Evolutionary conservation across 768 basidiomycete species (phyloP).

Genomic region (Kwoniella botswanensis): DNA sequence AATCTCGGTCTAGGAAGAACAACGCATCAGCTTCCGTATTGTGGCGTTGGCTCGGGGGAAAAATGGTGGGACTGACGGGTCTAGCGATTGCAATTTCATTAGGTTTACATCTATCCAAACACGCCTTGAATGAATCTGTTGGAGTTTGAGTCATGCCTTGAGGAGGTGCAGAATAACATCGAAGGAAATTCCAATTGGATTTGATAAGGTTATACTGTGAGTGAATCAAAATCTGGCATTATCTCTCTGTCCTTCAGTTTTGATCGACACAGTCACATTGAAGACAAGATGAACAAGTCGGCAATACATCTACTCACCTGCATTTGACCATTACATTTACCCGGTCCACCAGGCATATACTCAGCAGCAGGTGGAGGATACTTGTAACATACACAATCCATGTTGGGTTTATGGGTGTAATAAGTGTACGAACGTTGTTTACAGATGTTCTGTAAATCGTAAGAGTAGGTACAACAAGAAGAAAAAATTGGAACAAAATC

Average conservation of each 20-base stretch:
- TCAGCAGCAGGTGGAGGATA: slow-evolving; percentile 21
- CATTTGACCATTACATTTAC: slow-evolving; percentile 2
- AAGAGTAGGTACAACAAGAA: no score
- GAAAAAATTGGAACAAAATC: neutral
- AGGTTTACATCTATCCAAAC: slow-evolving; percentile 11
- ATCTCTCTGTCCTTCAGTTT: no score
- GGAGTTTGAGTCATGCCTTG: neutral
- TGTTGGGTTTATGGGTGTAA: slow-evolving; percentile 3
- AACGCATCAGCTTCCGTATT: neutral
- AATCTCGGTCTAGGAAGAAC: slow-evolving; percentile 3
- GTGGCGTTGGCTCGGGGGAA: no score
- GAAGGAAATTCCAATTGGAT: slow-evolving; percentile 12
- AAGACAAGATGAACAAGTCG: no score
- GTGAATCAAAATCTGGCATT: no score
- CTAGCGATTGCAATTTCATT: slow-evolving; percentile 13
- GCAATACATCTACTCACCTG: slow-evolving; percentile 3
- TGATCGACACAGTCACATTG: no score
- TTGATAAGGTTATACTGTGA: slow-evolving; percentile 15
- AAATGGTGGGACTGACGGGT: neutral
- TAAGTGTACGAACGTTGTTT: slow-evolving; percentile 10
- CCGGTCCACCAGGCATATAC: slow-evolving; percentile 9
- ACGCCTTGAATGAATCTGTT: slow-evolving; percentile 12
- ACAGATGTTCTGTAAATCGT: slow-evolving; percentile 7
- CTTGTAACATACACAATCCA: slow-evolving; percentile 14
- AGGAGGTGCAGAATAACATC: slow-evolving; percentile 8